Evolutionary conservation across 306 rosid genomes (phyloP), one percentile per base, ranked within the genome.

Genomic region (Ceratonia siliqua): DNA sequence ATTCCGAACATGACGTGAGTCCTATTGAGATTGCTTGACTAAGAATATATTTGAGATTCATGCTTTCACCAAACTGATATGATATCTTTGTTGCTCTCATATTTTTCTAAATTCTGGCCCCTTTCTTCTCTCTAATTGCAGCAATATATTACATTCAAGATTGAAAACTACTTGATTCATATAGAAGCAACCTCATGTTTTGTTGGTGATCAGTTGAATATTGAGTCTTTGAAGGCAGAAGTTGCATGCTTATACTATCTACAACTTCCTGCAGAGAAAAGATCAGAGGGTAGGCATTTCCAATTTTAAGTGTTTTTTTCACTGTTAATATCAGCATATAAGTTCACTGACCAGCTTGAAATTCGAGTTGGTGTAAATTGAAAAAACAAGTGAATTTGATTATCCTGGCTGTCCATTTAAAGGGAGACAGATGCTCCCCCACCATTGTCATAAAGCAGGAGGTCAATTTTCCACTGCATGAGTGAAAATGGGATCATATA

Each of bases 201-300:
- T 65, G 80, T 82, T 45, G 69, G 71, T 62, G 86, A 81, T 64
- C 86, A 74, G 75, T 62, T 90, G 71, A 74, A 85, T 75, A 78
- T 83, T 46, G 92, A 84, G 57, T 83, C 89, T 39, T 74, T 89
- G 75, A 89, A 90, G 87, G 86, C 89, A 75, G 90, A 73, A 77
- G 74, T 88, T 61, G 97, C 98, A 48, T 94, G 98, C 90, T 76
- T 81, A 55, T 94, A 88, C 78, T 91, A 91, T 82, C 83, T 89
- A 62, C 93, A 82, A 63, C 88, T 89, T 82, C 94, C 93, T 21
- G 8, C 55, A 3, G 96, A 88, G 80, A 90, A 76, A 83, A 85
- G 77, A 87, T 87, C 92, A n/a, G 97, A 87, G 70, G 98, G 98
- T 91, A 91, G 69, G 82, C 46, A 80, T 43, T 72, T 45, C 11